These are phyloP conservation scores for Inga laurina DNA, from an alignment of 306 rosid species.

Conservation along the genomic window DNA sequence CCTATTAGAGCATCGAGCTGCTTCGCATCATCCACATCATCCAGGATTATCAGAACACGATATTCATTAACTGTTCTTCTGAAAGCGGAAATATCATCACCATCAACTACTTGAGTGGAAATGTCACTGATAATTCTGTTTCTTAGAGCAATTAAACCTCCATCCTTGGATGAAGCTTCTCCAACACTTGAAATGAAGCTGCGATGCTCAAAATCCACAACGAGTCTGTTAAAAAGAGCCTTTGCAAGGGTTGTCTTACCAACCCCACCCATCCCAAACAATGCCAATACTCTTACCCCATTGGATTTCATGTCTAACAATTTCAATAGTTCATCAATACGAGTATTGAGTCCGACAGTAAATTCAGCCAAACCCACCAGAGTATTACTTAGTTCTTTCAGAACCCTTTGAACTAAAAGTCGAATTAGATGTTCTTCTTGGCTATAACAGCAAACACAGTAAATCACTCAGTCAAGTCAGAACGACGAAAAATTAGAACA, in stretches of 20 bases:
- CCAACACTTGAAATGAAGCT: conserved; percentile 50
- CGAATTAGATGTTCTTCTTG: conserved; percentile 18
- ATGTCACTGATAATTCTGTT: conserved; percentile 28
- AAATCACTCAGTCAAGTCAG: not conserved
- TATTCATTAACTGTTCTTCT: conserved; percentile 17
- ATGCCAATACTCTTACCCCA: conserved; percentile 41
- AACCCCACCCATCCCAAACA: conserved; percentile 58
- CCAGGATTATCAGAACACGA: conserved; percentile 54
- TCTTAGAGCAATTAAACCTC: conserved; percentile 45
- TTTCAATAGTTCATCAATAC: conserved; percentile 34
- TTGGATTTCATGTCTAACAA: conserved; percentile 44
- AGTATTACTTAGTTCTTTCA: conserved; percentile 46
- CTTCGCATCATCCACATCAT: conserved; percentile 46
- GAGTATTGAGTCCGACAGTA: conserved; percentile 53
- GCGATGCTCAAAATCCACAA: conserved; percentile 33
- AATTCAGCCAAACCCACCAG: conserved; percentile 40
- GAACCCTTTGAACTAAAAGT: conserved; percentile 33
- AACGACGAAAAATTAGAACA: not conserved
- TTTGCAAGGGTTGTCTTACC: conserved; percentile 69
- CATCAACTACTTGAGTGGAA: not conserved
- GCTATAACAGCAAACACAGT: conserved; percentile 24
- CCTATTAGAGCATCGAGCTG: conserved; percentile 40
- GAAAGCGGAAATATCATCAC: conserved; percentile 28
- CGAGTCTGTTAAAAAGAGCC: conserved; percentile 48
- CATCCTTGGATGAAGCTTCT: conserved; percentile 26